Conservation (phyloP, 371 early-diverging fungal species). For the Saksenaea oblongispora region DNA sequence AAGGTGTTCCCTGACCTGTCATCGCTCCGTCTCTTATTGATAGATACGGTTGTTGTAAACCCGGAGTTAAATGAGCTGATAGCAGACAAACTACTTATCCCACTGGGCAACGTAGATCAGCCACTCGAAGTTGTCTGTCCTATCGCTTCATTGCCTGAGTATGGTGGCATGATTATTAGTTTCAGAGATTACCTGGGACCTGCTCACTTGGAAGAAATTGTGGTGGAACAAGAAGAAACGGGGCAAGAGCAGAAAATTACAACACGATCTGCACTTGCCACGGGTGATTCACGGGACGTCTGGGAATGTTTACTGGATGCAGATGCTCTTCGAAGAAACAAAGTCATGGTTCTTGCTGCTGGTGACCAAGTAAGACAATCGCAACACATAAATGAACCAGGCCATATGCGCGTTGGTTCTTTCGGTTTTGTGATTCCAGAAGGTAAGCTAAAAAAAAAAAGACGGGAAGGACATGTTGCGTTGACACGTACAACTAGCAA, state of each 20-base stretch:
- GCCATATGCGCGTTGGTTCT: constrained; percentile 34
- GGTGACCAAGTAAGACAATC: constrained; percentile 31
- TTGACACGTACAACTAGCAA: constrained; percentile 29
- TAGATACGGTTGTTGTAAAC: constrained; percentile 70
- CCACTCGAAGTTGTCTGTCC: constrained; percentile 68
- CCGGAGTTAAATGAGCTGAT: constrained; percentile 63
- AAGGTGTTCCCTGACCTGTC: constrained; percentile 64
- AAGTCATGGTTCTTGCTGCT: constrained; percentile 55
- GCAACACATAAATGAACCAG: constrained; percentile 11
- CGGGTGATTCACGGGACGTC: constrained; percentile 49
- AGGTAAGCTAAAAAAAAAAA: constrained; percentile 30
- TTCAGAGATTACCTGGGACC: constrained; percentile 55
- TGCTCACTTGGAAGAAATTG: constrained; percentile 34
- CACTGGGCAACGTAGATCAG: constrained; percentile 47
- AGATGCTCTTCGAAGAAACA: constrained; percentile 51
- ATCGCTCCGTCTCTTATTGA: constrained; percentile 63
- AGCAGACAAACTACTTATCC: constrained; percentile 61
- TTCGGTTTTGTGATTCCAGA: constrained; percentile 69
- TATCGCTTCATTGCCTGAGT: constrained; percentile 70
- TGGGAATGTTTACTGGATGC: constrained; percentile 62
- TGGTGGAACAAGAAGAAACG: constrained; percentile 6
- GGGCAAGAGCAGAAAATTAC: constrained; percentile 16
- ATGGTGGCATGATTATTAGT: constrained; percentile 73
- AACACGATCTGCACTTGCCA: constrained; percentile 33
- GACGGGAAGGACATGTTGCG: not conserved